Evolutionary conservation across 1,284 basidiomycete species (phyloP), one percentile per base, ranked within the genome.

Genomic region (Apiotrichum brassicae): DNA sequence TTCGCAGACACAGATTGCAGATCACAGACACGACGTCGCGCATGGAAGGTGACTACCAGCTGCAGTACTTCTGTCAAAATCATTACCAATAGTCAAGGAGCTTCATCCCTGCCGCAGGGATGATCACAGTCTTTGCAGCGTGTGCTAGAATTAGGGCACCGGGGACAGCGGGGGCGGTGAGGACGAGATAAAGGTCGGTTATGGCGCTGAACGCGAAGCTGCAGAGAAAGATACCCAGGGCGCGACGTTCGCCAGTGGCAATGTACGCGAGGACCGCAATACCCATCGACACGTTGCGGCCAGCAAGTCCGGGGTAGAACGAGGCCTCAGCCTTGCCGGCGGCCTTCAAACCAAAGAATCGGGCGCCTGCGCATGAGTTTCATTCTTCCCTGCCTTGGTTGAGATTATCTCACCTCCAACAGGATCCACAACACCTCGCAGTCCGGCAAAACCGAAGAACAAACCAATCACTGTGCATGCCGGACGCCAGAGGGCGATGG

Each of bases 201-300:
- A 38, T 12, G 8, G 12, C 22, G 13, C 22, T 11, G 22, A 41
- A 14, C 12, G 46, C 20, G 23, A 47, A 26, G 22, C 20, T 23
- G 30, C n/a, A 20, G 19, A 46, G 28, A 6, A 47, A 3, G 4
- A 28, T 40, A 22, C 46, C 46, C 25, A 47, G 46, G 4, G 46
- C 38, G 23, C 46, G 28, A 1, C 38, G 46, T 30, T 47, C 30
- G 6, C 46, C 38, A 8, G 37, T 41, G 8, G 12, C 28, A 6
- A 32, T 33, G 18, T 34, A 47, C 13, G 38, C 19, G 36, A 41
- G 18, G 22, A 41, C 23, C 14, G n/a, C 7, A 12, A 47, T 30
- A 6, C 30, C 37, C 18, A 34, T 14, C 14, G 38, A 26, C 22
- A 40, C 8, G 46, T 41, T 41, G 38, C 37, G 45, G 9, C 28